These are phyloP conservation scores for Trichocladium uniseriatum DNA, from an alignment of 495 filamentous ascomycete species.

Conservation along the genomic window DNA sequence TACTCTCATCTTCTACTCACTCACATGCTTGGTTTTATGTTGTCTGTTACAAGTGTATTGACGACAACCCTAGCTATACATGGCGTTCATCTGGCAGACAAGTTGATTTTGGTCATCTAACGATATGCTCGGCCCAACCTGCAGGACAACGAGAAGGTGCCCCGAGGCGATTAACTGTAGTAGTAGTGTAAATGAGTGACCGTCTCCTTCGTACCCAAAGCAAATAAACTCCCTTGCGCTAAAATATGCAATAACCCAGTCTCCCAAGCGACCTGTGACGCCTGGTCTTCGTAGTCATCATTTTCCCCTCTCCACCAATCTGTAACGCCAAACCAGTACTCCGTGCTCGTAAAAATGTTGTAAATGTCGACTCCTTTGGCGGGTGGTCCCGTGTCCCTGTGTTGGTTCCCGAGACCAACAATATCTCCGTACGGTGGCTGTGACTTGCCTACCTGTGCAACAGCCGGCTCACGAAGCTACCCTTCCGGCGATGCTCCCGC, in stretches of 20 bases:
- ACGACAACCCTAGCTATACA: too few species aligned
- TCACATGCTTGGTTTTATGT: too few species aligned
- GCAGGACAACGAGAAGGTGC: background rate
- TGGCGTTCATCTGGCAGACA: too few species aligned
- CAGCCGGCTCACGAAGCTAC: conserved; percentile 13
- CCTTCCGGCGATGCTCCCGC: background rate
- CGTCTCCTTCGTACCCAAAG: background rate
- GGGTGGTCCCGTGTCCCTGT: background rate
- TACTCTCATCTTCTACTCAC: too few species aligned
- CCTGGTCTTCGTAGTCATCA: background rate
- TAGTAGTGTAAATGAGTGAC: background rate
- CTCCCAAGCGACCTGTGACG: background rate
- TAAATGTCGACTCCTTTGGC: background rate
- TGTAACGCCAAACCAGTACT: conserved; percentile 1
- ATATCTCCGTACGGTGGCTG: background rate
- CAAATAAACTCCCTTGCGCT: background rate
- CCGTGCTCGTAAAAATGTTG: conserved; percentile 7
- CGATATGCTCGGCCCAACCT: background rate
- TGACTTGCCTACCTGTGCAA: conserved; percentile 14
- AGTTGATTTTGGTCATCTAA: too few species aligned
- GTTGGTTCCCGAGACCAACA: background rate
- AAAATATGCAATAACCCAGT: background rate
- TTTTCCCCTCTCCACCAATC: background rate
- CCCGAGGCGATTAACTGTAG: background rate
- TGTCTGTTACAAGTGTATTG: too few species aligned